Evolutionary conservation across 2,329 filamentous ascomycete species (phyloP).

Genomic region (Fusarium sarcochroum): DNA sequence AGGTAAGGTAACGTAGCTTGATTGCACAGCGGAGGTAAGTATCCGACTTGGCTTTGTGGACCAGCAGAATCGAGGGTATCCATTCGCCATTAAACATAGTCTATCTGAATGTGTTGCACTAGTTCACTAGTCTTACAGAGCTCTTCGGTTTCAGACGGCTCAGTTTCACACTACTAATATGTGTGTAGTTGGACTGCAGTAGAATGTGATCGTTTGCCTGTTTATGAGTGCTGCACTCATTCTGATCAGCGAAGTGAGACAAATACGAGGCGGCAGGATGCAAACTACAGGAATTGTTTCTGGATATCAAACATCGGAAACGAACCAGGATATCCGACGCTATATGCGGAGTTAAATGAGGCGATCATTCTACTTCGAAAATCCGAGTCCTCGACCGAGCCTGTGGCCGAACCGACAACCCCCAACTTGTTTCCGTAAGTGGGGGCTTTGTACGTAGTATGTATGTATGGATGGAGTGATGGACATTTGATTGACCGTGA

Average conservation of each 20-base stretch:
- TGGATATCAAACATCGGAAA: not conserved
- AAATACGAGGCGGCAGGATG: conserved; percentile 2
- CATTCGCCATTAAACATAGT: conserved; percentile 7
- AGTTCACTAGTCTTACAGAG: conserved; percentile 11
- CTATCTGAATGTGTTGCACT: conserved; percentile 4
- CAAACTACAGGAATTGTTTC: not conserved
- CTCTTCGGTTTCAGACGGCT: conserved; percentile 28
- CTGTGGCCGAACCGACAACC: conserved; percentile 27
- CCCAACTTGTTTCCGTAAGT: conserved; percentile 15
- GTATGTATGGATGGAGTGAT: not conserved
- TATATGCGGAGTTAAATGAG: conserved; percentile 9
- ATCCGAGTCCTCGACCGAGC: conserved; percentile 35
- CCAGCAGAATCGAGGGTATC: not conserved
- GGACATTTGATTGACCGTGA: not conserved
- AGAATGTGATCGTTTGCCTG: conserved; percentile 16
- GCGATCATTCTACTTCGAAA: conserved; percentile 19
- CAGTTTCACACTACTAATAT: conserved; percentile 10
- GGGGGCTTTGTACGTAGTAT: conserved; percentile 3
- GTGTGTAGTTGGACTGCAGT: not conserved
- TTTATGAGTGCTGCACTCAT: conserved; percentile 5
- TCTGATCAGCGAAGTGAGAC: conserved; percentile 2
- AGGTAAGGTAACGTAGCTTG: not conserved
- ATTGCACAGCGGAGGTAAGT: conserved; percentile 17
- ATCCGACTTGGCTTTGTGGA: conserved; percentile 7
- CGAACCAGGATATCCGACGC: conserved; percentile 11